Evolutionary conservation across 2,329 filamentous ascomycete species (phyloP).

Genomic region (Didymella exigua): DNA sequence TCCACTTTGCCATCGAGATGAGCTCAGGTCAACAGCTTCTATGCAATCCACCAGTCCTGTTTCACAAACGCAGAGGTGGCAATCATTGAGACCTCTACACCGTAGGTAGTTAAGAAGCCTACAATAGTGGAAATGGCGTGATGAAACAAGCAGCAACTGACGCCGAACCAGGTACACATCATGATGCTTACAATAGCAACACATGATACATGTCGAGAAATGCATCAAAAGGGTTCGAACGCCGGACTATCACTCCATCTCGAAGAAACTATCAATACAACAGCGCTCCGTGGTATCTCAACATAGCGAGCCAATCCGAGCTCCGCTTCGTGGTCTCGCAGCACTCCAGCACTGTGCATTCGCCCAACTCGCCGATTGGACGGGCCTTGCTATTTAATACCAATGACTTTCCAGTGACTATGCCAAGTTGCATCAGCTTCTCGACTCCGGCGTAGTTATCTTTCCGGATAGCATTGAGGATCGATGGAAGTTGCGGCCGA

Average conservation of each 20-base stretch:
- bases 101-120: too few relatives aligned
- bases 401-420: slow-evolving; percentile 21
- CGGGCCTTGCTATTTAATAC: slow-evolving; percentile 27
- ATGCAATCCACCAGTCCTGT: too few relatives aligned
- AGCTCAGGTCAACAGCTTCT: too few relatives aligned
- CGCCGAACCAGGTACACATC: too few relatives aligned
- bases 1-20: too few relatives aligned
- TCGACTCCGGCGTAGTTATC: slow-evolving; percentile 27
- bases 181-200: background rate
- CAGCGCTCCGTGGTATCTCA: slow-evolving; percentile 25
- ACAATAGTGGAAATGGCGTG: too few relatives aligned
- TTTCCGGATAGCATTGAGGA: slow-evolving; percentile 24
- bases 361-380: slow-evolving; percentile 20
- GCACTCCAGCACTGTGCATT: slow-evolving; percentile 28
- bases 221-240: background rate
- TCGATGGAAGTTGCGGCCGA: slow-evolving; percentile 20
- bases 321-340: slow-evolving; percentile 26
- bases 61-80: too few relatives aligned
- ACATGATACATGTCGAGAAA: background rate
- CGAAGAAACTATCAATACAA: slow-evolving; percentile 6
- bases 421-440: slow-evolving; percentile 19
- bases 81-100: too few relatives aligned
- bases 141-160: too few relatives aligned
- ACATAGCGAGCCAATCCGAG: slow-evolving; percentile 25
- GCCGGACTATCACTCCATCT: background rate